Conservation (phyloP, 768 basidiomycete species). For the Polyporus arcularius region DNA sequence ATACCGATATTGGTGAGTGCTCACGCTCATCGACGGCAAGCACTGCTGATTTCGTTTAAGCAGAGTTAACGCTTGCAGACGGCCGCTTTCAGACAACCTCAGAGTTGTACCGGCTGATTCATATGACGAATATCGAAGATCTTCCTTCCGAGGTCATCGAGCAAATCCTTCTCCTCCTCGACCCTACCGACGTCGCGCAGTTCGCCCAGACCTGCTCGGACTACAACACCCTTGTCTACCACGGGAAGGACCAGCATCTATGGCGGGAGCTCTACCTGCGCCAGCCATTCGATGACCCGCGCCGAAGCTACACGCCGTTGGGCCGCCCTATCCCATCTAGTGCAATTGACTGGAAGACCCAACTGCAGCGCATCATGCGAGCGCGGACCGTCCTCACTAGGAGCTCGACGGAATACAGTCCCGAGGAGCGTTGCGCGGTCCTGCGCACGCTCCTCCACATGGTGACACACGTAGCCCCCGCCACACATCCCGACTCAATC, state of each 20-base stretch:
- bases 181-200: conserved; percentile 60
- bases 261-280: conserved; percentile 70
- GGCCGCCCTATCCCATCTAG: conserved; percentile 20
- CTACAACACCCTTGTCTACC: conserved; percentile 48
- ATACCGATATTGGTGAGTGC: background rate
- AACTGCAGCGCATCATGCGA: conserved; percentile 57
- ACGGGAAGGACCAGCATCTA: conserved; percentile 43
- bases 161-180: conserved; percentile 52
- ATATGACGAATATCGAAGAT: conserved; percentile 20
- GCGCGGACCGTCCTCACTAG: conserved; percentile 49
- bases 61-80: background rate
- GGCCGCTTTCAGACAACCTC: background rate
- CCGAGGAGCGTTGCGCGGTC: conserved; percentile 44
- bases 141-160: conserved; percentile 64
- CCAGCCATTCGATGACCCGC: conserved; percentile 65
- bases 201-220: conserved; percentile 52
- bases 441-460: conserved; percentile 55
- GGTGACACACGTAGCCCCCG: conserved; percentile 43
- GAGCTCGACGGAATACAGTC: conserved; percentile 33
- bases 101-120: background rate
- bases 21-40: background rate
- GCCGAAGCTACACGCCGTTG: conserved; percentile 43
- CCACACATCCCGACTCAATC: conserved; percentile 24
- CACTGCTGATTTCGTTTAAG: too few species aligned
- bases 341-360: conserved; percentile 47